These are phyloP conservation scores for Lachnellula occidentalis DNA, from an alignment of 2,329 filamentous ascomycete genomes.

Conservation along the genomic window DNA sequence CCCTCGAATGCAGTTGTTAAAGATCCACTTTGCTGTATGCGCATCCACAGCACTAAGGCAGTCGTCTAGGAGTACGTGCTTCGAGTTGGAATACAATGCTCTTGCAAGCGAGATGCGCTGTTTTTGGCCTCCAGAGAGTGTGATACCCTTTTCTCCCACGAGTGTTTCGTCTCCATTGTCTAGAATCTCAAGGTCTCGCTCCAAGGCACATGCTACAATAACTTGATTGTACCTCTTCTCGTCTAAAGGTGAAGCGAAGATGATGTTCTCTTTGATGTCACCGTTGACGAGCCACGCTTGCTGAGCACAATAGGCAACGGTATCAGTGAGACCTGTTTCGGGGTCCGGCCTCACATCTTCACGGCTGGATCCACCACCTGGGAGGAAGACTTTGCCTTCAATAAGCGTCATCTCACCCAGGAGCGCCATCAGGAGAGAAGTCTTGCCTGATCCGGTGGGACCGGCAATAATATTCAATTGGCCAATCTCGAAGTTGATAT, in stretches of 20 bases:
- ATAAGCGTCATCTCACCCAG: constrained; percentile 92
- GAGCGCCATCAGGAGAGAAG: constrained; percentile 89
- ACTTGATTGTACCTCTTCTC: constrained; percentile 81
- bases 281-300: constrained; percentile 96
- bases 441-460: constrained; percentile 92
- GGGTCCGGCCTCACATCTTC: constrained; percentile 79
- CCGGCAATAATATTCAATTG: constrained; percentile 90
- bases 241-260: constrained; percentile 79
- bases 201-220: constrained; percentile 82
- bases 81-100: constrained; percentile 91
- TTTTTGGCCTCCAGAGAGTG: constrained; percentile 93
- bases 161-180: constrained; percentile 89
- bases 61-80: constrained; percentile 87
- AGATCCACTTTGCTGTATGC: constrained; percentile 97
- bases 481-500: constrained; percentile 77
- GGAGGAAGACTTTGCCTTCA: constrained; percentile 75
- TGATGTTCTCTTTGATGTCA: constrained; percentile 91
- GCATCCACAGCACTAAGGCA: constrained; percentile 95
- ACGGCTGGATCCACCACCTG: constrained; percentile 70
- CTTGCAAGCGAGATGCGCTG: constrained; percentile 95
- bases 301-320: constrained; percentile 92
- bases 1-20: constrained; percentile 84
- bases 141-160: constrained; percentile 96
- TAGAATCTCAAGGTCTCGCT: constrained; percentile 86
- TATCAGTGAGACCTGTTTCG: constrained; percentile 81